Conservation (phyloP, 2,329 filamentous ascomycete species). For the Pseudogymnoascus sp. region DNA sequence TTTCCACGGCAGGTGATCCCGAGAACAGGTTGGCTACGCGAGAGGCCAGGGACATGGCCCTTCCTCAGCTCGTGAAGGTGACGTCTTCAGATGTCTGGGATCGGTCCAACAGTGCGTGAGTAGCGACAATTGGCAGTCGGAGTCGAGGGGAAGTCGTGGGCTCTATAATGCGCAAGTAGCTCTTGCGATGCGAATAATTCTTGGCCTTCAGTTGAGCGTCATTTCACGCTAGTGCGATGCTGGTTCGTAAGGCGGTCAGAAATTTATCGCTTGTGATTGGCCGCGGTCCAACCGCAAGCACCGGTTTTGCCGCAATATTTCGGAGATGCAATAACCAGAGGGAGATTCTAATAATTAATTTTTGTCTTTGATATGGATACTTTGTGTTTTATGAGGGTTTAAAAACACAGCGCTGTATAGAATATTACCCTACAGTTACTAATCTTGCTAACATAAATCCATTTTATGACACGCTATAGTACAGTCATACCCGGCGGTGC, state of each 20-base stretch:
- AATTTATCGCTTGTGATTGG: slow-evolving; percentile 5
- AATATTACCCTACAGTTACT: neutral
- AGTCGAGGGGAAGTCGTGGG: neutral
- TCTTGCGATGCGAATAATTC: slow-evolving; percentile 8
- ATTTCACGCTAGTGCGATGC: slow-evolving; percentile 8
- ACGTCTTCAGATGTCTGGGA: slow-evolving; percentile 9
- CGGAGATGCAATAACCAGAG: neutral
- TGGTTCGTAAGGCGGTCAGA: slow-evolving; percentile 6
- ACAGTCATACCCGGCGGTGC: slow-evolving; percentile 1
- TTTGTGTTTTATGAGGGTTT: neutral
- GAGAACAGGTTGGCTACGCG: slow-evolving; percentile 46
- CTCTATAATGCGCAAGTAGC: slow-evolving; percentile 6
- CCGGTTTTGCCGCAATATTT: slow-evolving; percentile 9
- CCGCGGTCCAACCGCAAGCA: neutral
- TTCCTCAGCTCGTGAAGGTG: slow-evolving; percentile 21
- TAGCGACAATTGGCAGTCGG: slow-evolving; percentile 5
- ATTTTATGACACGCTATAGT: neutral
- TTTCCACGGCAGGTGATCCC: slow-evolving; percentile 26
- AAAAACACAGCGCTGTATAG: neutral
- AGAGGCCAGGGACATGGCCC: slow-evolving; percentile 52
- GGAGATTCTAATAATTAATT: neutral
- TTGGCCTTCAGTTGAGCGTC: slow-evolving; percentile 9
- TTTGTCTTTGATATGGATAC: neutral
- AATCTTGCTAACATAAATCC: neutral
- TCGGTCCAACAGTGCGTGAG: neutral